Base-by-base conservation (phyloP, 2,329 filamentous ascomycete species). In the Dryadomyces quercivorus region DNA sequence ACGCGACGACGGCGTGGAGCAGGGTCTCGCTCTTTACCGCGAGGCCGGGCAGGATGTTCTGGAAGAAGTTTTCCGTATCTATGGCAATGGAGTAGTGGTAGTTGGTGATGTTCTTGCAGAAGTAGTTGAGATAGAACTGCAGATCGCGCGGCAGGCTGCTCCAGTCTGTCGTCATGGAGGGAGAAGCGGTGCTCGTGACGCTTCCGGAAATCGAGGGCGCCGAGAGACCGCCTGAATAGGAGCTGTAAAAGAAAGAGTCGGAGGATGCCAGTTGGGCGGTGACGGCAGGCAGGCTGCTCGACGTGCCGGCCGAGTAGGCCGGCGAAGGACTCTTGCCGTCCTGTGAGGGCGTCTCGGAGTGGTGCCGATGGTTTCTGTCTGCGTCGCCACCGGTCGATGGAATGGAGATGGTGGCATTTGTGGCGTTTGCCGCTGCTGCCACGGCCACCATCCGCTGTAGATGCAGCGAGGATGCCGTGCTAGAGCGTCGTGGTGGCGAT, bases 1-100 rank as follows among this genome's bases (percentile, higher is more conserved):
- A 97, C 0, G 86, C 89, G 10, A 91, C 86, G 5, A 96, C 72
- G 0, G 91, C 90, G 65, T 95, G 90, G 5, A 96, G 76, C 12
- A 97, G 73, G 7, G 91, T 82, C 58, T 95, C 86, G 64, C 90
- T 66, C 10, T 79, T 78, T 50, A 91, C 66, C 0, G 92, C 91
- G 53, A 86, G 74, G 44, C 81, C 81, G 20, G 91, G 75, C 46
- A 95, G 77, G 7, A 81, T 82, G 10, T 75, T 77, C 50, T 80
- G 81, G 58, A 96, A 81, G 65, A 96, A 95, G 58, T 84, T 75
- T 48, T 82, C 77, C 12, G 77, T 74, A 63, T 92, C 84, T 60
- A 78, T 76, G 58, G 86, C 82, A 61, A 94, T 72, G 52, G 86
- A 85, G 66, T 95, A 97, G 67, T 95, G 90, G 60, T 88, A 84